Conservation (phyloP, 2,329 filamentous ascomycete genomes). For the Ustulina deusta region DNA sequence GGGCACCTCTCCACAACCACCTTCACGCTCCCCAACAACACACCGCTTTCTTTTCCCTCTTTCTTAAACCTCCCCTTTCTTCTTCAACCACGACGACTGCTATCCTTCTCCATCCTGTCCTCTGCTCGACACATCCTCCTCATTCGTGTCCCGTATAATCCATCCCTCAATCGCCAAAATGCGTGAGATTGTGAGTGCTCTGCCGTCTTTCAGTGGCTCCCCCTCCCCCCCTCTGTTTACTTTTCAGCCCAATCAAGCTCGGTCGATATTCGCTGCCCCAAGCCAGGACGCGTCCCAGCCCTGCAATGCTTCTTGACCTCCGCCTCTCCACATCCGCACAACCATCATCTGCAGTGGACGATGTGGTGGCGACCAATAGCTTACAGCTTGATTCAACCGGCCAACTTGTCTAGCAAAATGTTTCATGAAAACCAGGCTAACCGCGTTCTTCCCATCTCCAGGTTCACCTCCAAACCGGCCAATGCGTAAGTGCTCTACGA, state of each 20-base stretch:
- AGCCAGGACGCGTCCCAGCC: constrained; percentile 51
- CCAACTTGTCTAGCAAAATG: background rate
- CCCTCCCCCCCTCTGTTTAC: constrained; percentile 43
- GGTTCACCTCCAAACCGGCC: constrained; percentile 99
- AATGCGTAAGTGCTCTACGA: constrained; percentile 81
- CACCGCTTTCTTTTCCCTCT: constrained; percentile 41
- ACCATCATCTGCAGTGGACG: background rate
- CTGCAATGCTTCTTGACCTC: background rate
- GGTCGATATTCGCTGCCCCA: constrained; percentile 27
- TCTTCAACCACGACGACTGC: constrained; percentile 33
- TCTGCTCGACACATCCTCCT: constrained; percentile 46
- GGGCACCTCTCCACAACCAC: constrained; percentile 38
- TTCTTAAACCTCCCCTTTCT: constrained; percentile 44
- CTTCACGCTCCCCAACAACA: constrained; percentile 29
- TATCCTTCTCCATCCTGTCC: constrained; percentile 36
- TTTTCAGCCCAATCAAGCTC: constrained; percentile 37
- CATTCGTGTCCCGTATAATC: constrained; percentile 43
- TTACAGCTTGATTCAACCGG: background rate
- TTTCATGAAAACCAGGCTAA: constrained; percentile 24
- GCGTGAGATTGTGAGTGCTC: constrained; percentile 77
- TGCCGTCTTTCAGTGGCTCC: constrained; percentile 9
- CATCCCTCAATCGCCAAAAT: constrained; percentile 64
- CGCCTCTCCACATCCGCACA: constrained; percentile 46
- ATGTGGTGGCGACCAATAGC: background rate
- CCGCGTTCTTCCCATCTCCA: constrained; percentile 55